Evolutionary conservation across 306 rosid species (phyloP).

Genomic region (Vigna radiata): DNA sequence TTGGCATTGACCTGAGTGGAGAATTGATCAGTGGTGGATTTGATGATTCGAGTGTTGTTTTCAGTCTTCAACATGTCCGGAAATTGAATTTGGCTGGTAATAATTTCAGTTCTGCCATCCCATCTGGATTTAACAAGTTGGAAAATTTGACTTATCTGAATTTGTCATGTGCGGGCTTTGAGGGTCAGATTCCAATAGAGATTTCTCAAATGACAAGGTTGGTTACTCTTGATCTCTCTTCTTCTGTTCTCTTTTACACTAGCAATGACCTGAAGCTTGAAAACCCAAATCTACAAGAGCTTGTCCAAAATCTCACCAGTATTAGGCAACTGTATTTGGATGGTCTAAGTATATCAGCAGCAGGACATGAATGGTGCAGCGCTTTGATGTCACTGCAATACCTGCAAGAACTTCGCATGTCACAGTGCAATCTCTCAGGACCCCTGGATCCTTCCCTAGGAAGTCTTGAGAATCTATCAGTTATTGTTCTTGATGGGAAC

Average conservation of each 20-base stretch:
- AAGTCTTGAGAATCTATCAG: slow-evolving; percentile 41
- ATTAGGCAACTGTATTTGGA: slow-evolving; percentile 57
- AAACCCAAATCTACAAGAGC: slow-evolving; percentile 38
- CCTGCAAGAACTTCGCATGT: slow-evolving; percentile 47
- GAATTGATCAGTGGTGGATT: slow-evolving; percentile 35
- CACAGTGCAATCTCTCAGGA: slow-evolving; percentile 36
- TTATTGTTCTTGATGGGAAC: slow-evolving; percentile 42
- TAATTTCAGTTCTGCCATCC: slow-evolving; percentile 38
- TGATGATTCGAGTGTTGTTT: slow-evolving; percentile 41
- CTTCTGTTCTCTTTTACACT: not conserved
- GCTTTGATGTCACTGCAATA: slow-evolving; percentile 19
- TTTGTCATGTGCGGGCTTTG: slow-evolving; percentile 50
- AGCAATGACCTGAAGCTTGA: slow-evolving; percentile 43
- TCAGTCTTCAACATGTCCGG: slow-evolving; percentile 46
- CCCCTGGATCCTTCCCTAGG: slow-evolving; percentile 43
- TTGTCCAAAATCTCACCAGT: slow-evolving; percentile 48
- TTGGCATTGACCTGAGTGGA: not conserved
- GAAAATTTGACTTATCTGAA: slow-evolving; percentile 42
- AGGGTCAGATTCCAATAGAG: slow-evolving; percentile 51
- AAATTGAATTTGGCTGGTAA: slow-evolving; percentile 47
- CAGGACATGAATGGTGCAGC: slow-evolving; percentile 57
- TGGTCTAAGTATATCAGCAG: slow-evolving; percentile 52
- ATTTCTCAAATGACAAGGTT: slow-evolving; percentile 55
- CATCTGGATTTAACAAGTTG: slow-evolving; percentile 49
- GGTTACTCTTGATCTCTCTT: slow-evolving; percentile 53